Conservation (phyloP, 2,329 filamentous ascomycete species). For the Microdochium bolleyi region DNA sequence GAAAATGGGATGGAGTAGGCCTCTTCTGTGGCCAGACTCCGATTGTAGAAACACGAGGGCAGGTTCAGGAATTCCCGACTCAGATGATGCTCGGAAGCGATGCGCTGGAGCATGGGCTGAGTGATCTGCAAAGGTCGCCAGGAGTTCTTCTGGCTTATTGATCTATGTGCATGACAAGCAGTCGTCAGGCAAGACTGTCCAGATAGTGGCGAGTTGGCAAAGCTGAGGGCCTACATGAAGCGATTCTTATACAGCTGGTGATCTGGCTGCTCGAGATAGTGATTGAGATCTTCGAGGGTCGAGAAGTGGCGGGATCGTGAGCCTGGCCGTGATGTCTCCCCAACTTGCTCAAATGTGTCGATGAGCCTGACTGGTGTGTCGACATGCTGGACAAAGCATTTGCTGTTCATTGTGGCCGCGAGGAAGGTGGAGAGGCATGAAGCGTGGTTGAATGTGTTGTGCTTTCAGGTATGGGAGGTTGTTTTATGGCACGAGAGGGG, state of each 20-base stretch:
- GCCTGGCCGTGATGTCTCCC: neutral
- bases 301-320: conserved; percentile 3
- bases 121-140: conserved; percentile 18
- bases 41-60: conserved; percentile 17
- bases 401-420: conserved; percentile 3
- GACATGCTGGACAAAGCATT: conserved; percentile 12
- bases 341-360: conserved; percentile 5
- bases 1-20: conserved; percentile 15
- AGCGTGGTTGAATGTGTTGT: neutral
- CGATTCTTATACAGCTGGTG: conserved; percentile 8
- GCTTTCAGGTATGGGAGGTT: neutral
- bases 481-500: neutral
- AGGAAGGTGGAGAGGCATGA: neutral
- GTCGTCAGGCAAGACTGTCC: neutral
- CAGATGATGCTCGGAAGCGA: conserved; percentile 13
- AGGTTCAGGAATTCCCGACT: conserved; percentile 13
- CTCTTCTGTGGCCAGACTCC: conserved; percentile 15
- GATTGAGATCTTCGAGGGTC: conserved; percentile 7
- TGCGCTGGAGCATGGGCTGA: conserved; percentile 11
- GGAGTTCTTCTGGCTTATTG: conserved; percentile 19
- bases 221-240: conserved; percentile 8
- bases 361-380: conserved; percentile 11
- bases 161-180: conserved; percentile 6
- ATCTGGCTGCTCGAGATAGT: conserved; percentile 3
- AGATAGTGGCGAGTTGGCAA: neutral